A percentile compares a stretch with the other conserved stretches of the same genome.
Evolutionary conservation across 164 flowering plant species (phyloP).

Genomic region (Stephania cephalantha): DNA sequence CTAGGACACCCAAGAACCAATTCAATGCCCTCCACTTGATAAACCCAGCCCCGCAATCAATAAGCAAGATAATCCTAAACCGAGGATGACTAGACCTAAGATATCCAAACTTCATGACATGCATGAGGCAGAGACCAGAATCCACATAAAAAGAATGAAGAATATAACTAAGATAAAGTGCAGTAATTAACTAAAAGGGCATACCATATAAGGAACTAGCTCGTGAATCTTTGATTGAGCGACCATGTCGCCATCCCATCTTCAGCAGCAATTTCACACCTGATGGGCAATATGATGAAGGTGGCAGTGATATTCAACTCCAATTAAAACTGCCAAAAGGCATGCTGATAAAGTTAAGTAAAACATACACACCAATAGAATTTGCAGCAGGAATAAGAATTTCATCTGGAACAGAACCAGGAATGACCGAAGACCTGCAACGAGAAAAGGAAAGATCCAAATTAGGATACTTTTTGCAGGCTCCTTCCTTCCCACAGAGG

Average conservation of each 20-base stretch:
- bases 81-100: too few species aligned
- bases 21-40: too few species aligned
- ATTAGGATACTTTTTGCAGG: background rate
- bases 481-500: background rate
- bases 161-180: background rate
- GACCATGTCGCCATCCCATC: constrained; percentile 99
- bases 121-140: background rate
- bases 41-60: too few species aligned
- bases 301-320: background rate
- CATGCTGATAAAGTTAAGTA: background rate
- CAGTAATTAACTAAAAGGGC: constrained; percentile 3
- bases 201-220: constrained; percentile 55
- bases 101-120: background rate
- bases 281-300: constrained; percentile 23
- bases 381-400: constrained; percentile 64
- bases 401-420: constrained; percentile 96
- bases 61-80: too few species aligned
- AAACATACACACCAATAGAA: constrained; percentile 61
- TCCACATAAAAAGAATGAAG: background rate
- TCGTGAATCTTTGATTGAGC: constrained; percentile 56
- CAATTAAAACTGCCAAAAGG: background rate
- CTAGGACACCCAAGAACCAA: too few species aligned
- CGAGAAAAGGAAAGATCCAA: background rate
- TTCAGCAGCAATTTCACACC: constrained; percentile 76
- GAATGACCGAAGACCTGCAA: constrained; percentile 80